Base-by-base conservation (phyloP, 148 eudicot genomes). In the Euryodendron excelsum region DNA sequence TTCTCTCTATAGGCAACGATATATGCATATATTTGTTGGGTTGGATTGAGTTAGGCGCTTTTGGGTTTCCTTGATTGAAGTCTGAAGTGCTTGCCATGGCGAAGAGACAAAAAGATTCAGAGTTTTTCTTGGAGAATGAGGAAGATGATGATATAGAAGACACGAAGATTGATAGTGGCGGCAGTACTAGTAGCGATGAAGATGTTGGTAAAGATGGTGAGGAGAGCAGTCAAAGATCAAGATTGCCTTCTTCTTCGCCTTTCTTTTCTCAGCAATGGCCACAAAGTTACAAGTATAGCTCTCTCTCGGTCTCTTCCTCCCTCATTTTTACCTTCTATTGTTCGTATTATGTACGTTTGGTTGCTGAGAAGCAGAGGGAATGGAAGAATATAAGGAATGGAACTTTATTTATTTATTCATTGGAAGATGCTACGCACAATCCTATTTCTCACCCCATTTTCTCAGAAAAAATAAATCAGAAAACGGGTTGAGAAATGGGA, bases 211-310 rank as follows among this genome's bases (percentile, higher is more conserved):
- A 67, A 3, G 71, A 47, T 27, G 44, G 37, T 5, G 73, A 45
- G 50, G 76, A 53, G 31, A 55, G 50, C 14, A 55, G 33, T 34
- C 50, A 18, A 36, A 72, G 62, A 59, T 18, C 25, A 27, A 37
- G 21, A 55, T 53, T 33, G 18, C 55, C 77, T 11, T 48, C 81
- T 58, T 18, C 71, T n/a, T n/a, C 81, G 2, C 72, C 80, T 44
- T 89, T 86, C 44, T 18, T 55, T 36, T 87, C 90, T 72, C 89
- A 83, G n/a, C 86, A 82, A 73, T 92, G 96, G 96, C 96, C 96
- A 52, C 96, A 82, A 76, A 92, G 93, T 86, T 92, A 66, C 74
- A 88, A 86, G 96, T 89, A 61, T 59, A 0, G 8, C 64, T 30
- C 8, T 12, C 17, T 79, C 52, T 30, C 10, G n/a, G 20, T 1